phyloP scores from a whole-genome alignment of 768 basidiomycete species.

The Boletus subparvulus region DNA sequence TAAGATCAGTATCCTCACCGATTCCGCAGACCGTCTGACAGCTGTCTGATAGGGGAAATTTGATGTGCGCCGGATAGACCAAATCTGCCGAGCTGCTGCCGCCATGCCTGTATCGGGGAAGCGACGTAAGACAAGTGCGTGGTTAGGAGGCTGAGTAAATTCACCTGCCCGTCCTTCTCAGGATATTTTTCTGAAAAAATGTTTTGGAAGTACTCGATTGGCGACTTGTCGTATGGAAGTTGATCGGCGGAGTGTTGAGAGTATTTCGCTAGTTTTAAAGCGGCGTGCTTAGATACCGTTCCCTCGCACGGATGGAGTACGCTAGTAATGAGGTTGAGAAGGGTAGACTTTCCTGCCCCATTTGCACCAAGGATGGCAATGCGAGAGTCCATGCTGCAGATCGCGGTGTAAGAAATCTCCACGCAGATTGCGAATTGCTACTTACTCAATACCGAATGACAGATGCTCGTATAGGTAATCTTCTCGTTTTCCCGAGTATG shows the following conservation, averaged over 20 bases:
- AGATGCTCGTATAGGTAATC: constrained; percentile 87
- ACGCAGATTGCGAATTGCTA: constrained; percentile 15
- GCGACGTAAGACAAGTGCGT: constrained; percentile 10
- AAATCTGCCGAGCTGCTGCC: constrained; percentile 92
- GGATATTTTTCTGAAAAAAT: constrained; percentile 83
- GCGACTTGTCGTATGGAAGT: constrained; percentile 87
- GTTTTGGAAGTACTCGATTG: constrained; percentile 90
- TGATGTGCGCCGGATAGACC: constrained; percentile 94
- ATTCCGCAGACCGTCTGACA: constrained; percentile 95
- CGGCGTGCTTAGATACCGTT: constrained; percentile 84
- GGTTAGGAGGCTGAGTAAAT: constrained; percentile 11
- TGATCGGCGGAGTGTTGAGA: constrained; percentile 99
- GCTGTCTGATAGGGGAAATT: constrained; percentile 87
- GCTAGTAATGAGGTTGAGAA: constrained; percentile 87
- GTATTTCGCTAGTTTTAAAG: constrained; percentile 96
- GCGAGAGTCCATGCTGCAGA: constrained; percentile 82
- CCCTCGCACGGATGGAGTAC: constrained; percentile 78
- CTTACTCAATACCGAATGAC: constrained; percentile 97
- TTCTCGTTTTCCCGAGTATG: constrained; percentile 86
- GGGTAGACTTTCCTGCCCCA: constrained; percentile 91
- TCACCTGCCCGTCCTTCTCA: constrained; percentile 81
- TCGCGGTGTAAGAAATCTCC: constrained; percentile 1
- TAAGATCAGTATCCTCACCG: constrained; percentile 49
- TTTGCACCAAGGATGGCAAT: constrained; percentile 96
- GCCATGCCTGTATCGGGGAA: constrained; percentile 67